A percentile compares a stretch with the other conserved stretches of the same genome.
Conservation (phyloP, 2,329 filamentous ascomycete genomes). For the Dactylonectria estremocensis region DNA sequence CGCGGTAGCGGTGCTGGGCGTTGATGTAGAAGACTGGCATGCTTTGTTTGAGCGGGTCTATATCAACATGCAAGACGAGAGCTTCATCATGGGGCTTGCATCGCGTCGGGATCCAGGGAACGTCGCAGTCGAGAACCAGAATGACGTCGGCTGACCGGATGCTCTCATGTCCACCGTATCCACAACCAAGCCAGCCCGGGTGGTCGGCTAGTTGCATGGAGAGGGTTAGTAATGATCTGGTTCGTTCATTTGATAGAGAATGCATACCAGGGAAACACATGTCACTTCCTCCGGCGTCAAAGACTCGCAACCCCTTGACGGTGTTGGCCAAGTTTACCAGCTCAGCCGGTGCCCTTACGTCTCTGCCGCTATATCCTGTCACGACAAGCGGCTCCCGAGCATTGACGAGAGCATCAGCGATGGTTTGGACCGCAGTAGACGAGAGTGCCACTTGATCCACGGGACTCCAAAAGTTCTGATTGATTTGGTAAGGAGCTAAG, state of each 20-base stretch:
- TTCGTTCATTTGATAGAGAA: too few relatives aligned
- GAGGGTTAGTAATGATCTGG: too few relatives aligned
- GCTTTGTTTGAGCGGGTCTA: conserved; percentile 77
- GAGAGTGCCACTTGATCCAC: conserved; percentile 76
- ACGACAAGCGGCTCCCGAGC: conserved; percentile 80
- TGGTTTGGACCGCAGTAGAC: conserved; percentile 66
- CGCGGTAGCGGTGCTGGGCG: conserved; percentile 70
- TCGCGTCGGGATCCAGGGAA: conserved; percentile 92
- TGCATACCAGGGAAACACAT: conserved; percentile 79
- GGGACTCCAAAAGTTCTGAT: conserved; percentile 79
- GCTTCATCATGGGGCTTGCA: conserved; percentile 69
- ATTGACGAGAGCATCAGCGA: conserved; percentile 73
- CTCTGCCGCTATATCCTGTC: conserved; percentile 80
- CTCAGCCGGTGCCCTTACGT: conserved; percentile 72
- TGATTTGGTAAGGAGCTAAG: conserved; percentile 78
- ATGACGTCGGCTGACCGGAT: conserved; percentile 88
- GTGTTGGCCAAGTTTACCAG: conserved; percentile 78
- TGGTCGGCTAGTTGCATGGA: conserved; percentile 63
- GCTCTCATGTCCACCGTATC: conserved; percentile 80
- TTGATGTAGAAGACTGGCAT: conserved; percentile 84
- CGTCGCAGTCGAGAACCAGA: conserved; percentile 88
- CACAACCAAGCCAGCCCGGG: conserved; percentile 77
- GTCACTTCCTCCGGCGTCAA: conserved; percentile 84
- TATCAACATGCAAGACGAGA: conserved; percentile 75
- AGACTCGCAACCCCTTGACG: conserved; percentile 77